Percentiles rank a stretch among this genome's conserved stretches.
Evolutionary conservation across 768 basidiomycete species (phyloP).

Genomic region (Psilocybe sp.): DNA sequence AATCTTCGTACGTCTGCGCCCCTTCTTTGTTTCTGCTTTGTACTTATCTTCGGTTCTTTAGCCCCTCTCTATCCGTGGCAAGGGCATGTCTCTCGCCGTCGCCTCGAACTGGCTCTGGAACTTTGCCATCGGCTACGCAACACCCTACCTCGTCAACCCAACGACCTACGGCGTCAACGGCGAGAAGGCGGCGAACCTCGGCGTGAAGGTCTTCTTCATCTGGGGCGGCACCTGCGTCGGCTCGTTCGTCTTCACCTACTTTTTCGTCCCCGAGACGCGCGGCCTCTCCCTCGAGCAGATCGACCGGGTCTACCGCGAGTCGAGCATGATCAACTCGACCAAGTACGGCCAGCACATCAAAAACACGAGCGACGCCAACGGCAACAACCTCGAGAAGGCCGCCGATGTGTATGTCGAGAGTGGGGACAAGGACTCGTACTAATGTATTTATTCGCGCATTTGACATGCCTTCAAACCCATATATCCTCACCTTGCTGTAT

Average conservation of each 20-base stretch:
- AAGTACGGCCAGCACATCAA: not conserved
- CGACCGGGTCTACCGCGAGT: constrained; percentile 69
- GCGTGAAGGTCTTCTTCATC: constrained; percentile 80
- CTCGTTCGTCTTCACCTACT: constrained; percentile 65
- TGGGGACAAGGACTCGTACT: too few species aligned
- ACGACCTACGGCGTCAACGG: constrained; percentile 17
- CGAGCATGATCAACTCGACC: constrained; percentile 18
- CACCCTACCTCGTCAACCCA: constrained; percentile 55
- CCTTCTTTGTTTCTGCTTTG: not conserved
- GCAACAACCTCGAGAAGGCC: too few species aligned
- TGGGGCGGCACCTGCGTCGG: constrained; percentile 66
- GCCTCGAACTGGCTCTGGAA: constrained; percentile 64
- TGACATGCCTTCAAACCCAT: too few species aligned
- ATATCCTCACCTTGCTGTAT: too few species aligned
- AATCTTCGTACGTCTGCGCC: constrained; percentile 46
- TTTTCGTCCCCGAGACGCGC: constrained; percentile 45
- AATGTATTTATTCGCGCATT: too few species aligned
- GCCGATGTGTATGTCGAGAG: too few species aligned
- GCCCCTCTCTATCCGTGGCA: constrained; percentile 74
- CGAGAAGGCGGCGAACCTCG: constrained; percentile 41
- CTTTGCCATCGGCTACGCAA: constrained; percentile 62
- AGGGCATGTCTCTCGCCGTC: constrained; percentile 73
- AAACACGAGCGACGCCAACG: too few species aligned
- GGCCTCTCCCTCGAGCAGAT: constrained; percentile 81
- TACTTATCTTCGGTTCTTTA: not conserved